Evolutionary conservation across 805 yeast species (phyloP).

Genomic region (Saccharomycopsis guyanensis): DNA sequence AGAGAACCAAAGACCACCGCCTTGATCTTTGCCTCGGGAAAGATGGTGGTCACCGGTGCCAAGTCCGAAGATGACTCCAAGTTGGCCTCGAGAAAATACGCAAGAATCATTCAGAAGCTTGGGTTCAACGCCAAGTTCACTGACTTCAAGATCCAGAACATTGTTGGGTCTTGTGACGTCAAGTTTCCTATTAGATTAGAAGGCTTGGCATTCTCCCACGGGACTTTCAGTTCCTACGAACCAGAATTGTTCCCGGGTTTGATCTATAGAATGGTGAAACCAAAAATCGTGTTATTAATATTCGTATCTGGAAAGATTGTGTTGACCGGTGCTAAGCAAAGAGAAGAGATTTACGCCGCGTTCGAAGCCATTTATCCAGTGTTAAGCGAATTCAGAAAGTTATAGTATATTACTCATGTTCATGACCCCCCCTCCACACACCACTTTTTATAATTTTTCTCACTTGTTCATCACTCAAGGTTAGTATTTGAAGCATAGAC

Average conservation of each 20-base stretch:
- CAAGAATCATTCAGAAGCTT: slow-evolving; percentile 94
- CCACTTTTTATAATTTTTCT: neutral
- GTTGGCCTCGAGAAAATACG: slow-evolving; percentile 93
- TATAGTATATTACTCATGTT: slow-evolving; percentile 24
- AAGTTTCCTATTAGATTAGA: slow-evolving; percentile 95
- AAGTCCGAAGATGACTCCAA: slow-evolving; percentile 98
- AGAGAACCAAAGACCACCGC: slow-evolving; percentile 99
- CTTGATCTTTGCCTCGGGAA: slow-evolving; percentile 94
- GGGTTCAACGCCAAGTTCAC: slow-evolving; percentile 98
- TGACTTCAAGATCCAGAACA: slow-evolving; percentile 95
- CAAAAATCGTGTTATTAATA: slow-evolving; percentile 90
- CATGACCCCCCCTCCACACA: neutral
- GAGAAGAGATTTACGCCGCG: slow-evolving; percentile 97
- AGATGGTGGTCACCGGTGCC: slow-evolving; percentile 99
- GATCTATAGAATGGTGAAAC: slow-evolving; percentile 98
- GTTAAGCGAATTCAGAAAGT: slow-evolving; percentile 91
- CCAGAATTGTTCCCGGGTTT: slow-evolving; percentile 98
- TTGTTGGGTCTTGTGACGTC: slow-evolving; percentile 98
- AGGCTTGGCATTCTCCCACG: slow-evolving; percentile 96
- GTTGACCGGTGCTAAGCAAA: slow-evolving; percentile 96
- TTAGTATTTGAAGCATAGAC: neutral
- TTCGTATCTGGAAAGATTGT: slow-evolving; percentile 98
- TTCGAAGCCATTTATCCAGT: slow-evolving; percentile 98
- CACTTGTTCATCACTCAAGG: neutral
- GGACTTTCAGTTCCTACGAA: slow-evolving; percentile 96